phyloP scores from a whole-genome alignment of 2,329 filamentous ascomycete species.

The Leptographium lundbergii region DNA sequence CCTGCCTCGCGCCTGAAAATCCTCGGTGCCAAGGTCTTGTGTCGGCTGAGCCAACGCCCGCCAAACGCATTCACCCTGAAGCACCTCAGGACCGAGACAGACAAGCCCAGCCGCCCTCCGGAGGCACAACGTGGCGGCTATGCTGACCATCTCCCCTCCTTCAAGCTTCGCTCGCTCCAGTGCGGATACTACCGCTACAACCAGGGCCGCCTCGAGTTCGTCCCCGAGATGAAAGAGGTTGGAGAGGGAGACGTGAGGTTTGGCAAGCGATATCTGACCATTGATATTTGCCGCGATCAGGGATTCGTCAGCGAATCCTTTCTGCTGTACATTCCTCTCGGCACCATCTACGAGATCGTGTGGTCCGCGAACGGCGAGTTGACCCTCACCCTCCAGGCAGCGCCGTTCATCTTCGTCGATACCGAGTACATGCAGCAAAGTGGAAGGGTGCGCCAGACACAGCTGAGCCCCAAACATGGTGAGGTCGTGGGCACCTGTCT shows the following conservation, averaged over 20 bases:
- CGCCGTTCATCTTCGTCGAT: conserved; percentile 31
- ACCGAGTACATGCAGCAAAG: background rate
- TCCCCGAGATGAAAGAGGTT: conserved; percentile 25
- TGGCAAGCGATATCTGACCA: conserved; percentile 26
- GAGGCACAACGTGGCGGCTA: background rate
- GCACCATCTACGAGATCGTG: conserved; percentile 33
- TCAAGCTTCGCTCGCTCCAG: conserved; percentile 4
- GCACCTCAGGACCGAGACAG: conserved; percentile 9
- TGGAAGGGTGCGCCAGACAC: conserved; percentile 7
- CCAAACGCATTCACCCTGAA: conserved; percentile 12
- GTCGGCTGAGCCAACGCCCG: conserved; percentile 13
- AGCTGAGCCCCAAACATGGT: conserved; percentile 18
- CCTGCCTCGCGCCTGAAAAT: conserved; percentile 16
- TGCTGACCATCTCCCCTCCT: background rate
- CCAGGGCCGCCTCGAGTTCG: conserved; percentile 25
- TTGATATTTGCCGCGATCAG: conserved; percentile 18
- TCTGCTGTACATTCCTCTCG: conserved; percentile 35
- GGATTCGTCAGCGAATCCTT: conserved; percentile 6
- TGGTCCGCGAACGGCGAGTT: conserved; percentile 24
- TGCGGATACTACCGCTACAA: conserved; percentile 29
- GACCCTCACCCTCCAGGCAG: conserved; percentile 34
- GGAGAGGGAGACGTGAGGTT: conserved; percentile 28
- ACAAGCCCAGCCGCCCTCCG: conserved; percentile 8
- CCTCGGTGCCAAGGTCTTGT: conserved; percentile 18
- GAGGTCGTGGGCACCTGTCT: conserved; percentile 27